These are phyloP conservation scores for Glonium stellatum DNA, from an alignment of 495 filamentous ascomycete genomes.

Conservation along the genomic window DNA sequence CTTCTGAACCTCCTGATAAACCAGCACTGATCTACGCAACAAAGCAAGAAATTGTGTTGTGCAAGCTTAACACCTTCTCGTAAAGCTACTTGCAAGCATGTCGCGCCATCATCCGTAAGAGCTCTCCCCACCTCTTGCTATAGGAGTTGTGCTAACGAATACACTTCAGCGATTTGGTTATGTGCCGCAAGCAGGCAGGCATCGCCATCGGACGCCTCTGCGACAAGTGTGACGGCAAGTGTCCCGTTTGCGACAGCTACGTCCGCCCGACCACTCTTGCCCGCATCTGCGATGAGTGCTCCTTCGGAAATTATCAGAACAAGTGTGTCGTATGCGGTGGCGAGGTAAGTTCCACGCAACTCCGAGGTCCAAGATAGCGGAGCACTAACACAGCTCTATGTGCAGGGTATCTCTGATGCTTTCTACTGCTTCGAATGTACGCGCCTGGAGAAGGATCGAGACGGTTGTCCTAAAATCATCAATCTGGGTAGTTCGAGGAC, in stretches of 20 bases:
- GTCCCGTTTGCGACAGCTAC: constrained; percentile 97
- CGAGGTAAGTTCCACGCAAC: constrained; percentile 41
- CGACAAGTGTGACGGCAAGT: constrained; percentile 99
- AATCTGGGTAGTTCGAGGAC: constrained; percentile 93
- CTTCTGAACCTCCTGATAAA: too few species aligned
- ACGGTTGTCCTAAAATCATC: constrained; percentile 99
- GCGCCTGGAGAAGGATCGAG: constrained; percentile 90
- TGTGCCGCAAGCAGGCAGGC: constrained; percentile 98
- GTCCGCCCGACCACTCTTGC: constrained; percentile 95
- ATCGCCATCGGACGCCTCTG: constrained; percentile 98
- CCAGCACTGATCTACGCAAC: too few species aligned
- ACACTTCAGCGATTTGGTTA: constrained; percentile 79
- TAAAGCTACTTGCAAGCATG: constrained; percentile 40
- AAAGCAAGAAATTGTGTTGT: neutral
- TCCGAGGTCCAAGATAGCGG: constrained; percentile 6
- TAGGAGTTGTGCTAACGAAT: constrained; percentile 27
- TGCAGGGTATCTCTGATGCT: constrained; percentile 84
- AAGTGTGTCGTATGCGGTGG: constrained; percentile 99
- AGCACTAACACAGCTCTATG: neutral
- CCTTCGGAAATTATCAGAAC: constrained; percentile 99
- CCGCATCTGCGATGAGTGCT: constrained; percentile 98
- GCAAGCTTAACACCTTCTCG: neutral
- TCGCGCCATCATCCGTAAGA: constrained; percentile 75
- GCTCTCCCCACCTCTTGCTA: constrained; percentile 5
- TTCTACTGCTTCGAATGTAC: constrained; percentile 99